Evolutionary conservation across 352 stramenopile genomes (phyloP), one percentile per base, ranked within the genome.

Genomic region (Pseudoperonospora humuli): DNA sequence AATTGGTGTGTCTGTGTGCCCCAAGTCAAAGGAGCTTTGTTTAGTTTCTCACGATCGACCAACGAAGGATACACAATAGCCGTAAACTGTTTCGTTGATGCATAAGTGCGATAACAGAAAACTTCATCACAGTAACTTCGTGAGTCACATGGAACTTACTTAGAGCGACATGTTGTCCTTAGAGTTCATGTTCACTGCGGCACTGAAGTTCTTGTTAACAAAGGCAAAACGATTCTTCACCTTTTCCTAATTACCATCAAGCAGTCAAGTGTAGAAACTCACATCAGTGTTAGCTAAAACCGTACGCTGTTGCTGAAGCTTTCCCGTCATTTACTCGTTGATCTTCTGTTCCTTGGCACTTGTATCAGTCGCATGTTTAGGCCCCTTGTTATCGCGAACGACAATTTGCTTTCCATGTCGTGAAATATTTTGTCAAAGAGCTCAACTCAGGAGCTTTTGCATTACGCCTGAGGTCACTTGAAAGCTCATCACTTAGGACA

Each of bases 381-480:
- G 33, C 14, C 41, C 9, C 3, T 38, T 28, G 8, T 38, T 19
- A 7, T 29, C 34, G 19, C 24, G 35, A 26, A 51, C 31, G 19
- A 23, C n/a, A 10, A 38, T 34, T 20, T 34, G 44, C 20, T 51
- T 51, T 52, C 45, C 45, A 52, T 18, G 26, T 27, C 18, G 26
- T 20, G 13, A 52, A 39, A 33, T 52, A 52, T 19, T 25, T 52
- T 9, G 25, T 15, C 45, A 52, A 39, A 38, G 11, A 24, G 13
- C 18, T 17, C 13, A 52, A 32, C 45, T 39, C 35, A 7, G 14
- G 8, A 7, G 21, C 21, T 32, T 24, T 40, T 2, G 20, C 26
- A 37, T 21, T 7, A 10, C 26, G 26, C n/a, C 26, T n/a, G 8
- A 32, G 11, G 5, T 32, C 26, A 3, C 26, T 32, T 32, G 26